Base-by-base conservation (phyloP, 805 yeast genomes). In the Yamadazyma takamatsuzukensis region DNA sequence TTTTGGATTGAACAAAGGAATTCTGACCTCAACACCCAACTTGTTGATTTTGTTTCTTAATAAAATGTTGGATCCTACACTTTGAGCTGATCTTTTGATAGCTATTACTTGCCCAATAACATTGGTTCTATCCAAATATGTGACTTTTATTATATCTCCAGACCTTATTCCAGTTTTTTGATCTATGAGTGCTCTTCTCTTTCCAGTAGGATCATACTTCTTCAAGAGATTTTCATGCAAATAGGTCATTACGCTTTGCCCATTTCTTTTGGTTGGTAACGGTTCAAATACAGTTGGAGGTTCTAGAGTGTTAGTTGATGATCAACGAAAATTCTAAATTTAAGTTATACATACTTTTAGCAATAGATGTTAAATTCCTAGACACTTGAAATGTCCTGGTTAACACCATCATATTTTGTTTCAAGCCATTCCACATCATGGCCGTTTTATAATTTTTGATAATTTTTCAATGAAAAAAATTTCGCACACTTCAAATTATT, bases 21-120 rank as follows among this genome's bases (percentile, higher is more conserved):
- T 76, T 41, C 90, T 70, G 41, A 81, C 64, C 52, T 90, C 97
- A 30, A 86, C 90, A 36, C 95, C 95, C n/a, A 85, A 62, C 47
- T 83, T 83, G 41, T 80, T 72, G 46, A 86, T 68, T 53, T 83
- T 86, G 54, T 88, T 86, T 68, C 98, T 80, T 43, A 90, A 58
- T 35, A 86, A 63, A n/a, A 90, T 61, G 39, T 83, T 81, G 12
- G 94, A 74, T 27, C 84, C 87, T 27, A 83, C 61, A 24, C 78
- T 80, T 41, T 77, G 71, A 18, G 49, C 56, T 19, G 61, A 59
- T 52, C 89, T 74, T 51, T 82, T 83, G 36, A 88, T 70, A 33
- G 84, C 88, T 34, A 90, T 62, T 2, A 88, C 76, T 55, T 81
- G 81, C 4, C 97, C 98, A 15, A 78, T 69, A 42, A 86, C 80